phyloP scores from a whole-genome alignment of 148 eudicot genomes.

The Spergularia bocconei region DNA sequence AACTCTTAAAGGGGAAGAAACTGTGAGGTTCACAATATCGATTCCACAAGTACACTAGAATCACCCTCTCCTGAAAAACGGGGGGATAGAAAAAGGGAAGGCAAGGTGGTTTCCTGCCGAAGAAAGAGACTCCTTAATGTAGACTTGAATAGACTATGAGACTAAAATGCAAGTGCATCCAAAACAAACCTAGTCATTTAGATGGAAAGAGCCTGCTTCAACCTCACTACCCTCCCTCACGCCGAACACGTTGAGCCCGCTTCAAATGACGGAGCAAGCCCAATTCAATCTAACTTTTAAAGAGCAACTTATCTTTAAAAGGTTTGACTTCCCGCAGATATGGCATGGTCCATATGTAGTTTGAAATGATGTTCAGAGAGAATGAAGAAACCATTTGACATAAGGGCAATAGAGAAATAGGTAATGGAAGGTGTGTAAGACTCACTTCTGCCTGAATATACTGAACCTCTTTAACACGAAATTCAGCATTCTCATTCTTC shows the following conservation, averaged over 20 bases:
- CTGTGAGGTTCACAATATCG: too few species aligned
- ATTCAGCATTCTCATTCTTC: conserved; percentile 83
- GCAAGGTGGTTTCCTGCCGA: too few species aligned
- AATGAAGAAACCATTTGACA: background rate
- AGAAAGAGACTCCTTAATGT: too few species aligned
- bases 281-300: background rate
- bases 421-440: conserved; percentile 2
- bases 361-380: background rate
- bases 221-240: background rate
- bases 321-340: background rate
- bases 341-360: background rate
- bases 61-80: too few species aligned
- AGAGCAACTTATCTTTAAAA: background rate
- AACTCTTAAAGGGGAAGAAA: too few species aligned
- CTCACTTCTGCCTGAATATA: conserved; percentile 94
- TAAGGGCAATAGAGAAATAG: background rate
- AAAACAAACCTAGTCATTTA: background rate
- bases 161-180: background rate
- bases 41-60: too few species aligned
- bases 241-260: background rate
- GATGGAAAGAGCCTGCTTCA: background rate
- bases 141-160: too few species aligned
- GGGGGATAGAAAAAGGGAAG: too few species aligned
- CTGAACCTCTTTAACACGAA: conserved; percentile 90
- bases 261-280: background rate